These are phyloP conservation scores for Vanrija humicola DNA, from an alignment of 1,284 basidiomycete species.

Conservation along the genomic window DNA sequence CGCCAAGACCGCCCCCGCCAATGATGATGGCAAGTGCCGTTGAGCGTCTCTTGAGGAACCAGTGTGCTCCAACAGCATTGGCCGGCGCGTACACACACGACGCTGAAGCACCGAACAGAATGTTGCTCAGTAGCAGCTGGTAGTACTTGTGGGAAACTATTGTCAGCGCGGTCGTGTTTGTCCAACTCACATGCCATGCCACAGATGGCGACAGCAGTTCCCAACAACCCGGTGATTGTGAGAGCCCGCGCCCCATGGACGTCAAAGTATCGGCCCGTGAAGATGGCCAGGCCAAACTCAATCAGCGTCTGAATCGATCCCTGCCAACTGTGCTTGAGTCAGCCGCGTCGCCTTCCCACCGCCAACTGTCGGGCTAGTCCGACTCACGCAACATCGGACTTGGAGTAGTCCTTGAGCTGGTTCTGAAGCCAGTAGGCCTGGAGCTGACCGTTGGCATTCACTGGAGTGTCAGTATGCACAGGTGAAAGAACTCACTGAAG, in stretches of 20 bases:
- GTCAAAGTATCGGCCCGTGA: slow-evolving; percentile 41
- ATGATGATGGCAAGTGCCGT: slow-evolving; percentile 40
- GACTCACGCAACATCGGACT: slow-evolving; percentile 39
- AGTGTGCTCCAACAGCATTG: slow-evolving; percentile 39
- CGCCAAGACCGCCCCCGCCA: slow-evolving; percentile 37
- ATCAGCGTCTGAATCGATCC: slow-evolving; percentile 33
- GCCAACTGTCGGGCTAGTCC: too few relatives aligned
- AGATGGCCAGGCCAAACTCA: slow-evolving; percentile 33
- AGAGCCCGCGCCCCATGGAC: slow-evolving; percentile 33
- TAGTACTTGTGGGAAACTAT: slow-evolving; percentile 38
- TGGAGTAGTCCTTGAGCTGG: slow-evolving; percentile 34
- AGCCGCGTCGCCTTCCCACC: background rate
- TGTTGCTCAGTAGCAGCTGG: slow-evolving; percentile 39
- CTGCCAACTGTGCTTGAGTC: slow-evolving; percentile 8
- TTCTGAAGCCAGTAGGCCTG: slow-evolving; percentile 36
- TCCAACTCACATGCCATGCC: slow-evolving; percentile 26
- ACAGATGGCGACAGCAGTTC: slow-evolving; percentile 27
- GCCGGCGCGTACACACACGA: slow-evolving; percentile 38
- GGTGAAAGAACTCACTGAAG: slow-evolving; percentile 31
- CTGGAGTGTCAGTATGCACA: slow-evolving; percentile 9
- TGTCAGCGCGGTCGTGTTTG: background rate
- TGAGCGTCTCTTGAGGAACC: slow-evolving; percentile 37
- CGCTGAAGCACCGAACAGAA: slow-evolving; percentile 34
- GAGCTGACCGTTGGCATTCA: slow-evolving; percentile 41
- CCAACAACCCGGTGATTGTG: slow-evolving; percentile 23